A percentile compares a stretch with the other conserved stretches of the same genome.
Evolutionary conservation across 225 moss, liverwort and hornwort species (phyloP).

Genomic region (Ulota crispa): DNA sequence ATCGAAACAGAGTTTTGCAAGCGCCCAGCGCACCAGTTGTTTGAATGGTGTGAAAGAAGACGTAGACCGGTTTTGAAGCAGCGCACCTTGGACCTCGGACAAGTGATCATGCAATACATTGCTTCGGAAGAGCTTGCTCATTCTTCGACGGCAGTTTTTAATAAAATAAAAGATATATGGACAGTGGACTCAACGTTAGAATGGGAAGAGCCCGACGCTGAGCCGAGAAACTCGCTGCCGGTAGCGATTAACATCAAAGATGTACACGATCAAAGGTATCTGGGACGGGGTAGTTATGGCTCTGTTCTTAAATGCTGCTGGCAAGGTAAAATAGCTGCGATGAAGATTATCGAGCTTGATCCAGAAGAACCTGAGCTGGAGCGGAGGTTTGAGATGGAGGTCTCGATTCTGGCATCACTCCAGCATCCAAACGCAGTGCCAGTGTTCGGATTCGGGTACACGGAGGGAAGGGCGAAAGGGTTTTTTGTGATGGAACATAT

Average conservation of each 20-base stretch:
- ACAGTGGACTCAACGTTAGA: neutral
- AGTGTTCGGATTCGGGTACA: constrained; percentile 3
- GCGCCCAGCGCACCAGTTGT: neutral
- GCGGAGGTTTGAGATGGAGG: neutral
- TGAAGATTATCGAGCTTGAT: neutral
- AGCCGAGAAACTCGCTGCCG: neutral
- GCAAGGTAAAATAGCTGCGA: neutral
- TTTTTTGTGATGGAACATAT: constrained; percentile 18
- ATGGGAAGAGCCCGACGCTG: neutral
- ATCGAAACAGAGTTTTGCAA: too few species aligned
- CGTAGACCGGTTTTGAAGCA: constrained; percentile 1
- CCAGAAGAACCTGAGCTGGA: neutral
- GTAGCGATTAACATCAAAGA: neutral
- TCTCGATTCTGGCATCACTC: neutral
- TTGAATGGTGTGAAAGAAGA: constrained; percentile 1
- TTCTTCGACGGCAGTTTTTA: too few species aligned
- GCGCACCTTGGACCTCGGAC: neutral
- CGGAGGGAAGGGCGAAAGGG: neutral
- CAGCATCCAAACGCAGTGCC: neutral
- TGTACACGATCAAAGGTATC: neutral
- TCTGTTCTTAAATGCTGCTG: neutral
- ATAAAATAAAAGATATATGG: neutral
- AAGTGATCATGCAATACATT: neutral
- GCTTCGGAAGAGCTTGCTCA: neutral
- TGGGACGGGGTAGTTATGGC: neutral